Conservation (phyloP, 129 eudicot genomes). For the Lactuca sativa region DNA sequence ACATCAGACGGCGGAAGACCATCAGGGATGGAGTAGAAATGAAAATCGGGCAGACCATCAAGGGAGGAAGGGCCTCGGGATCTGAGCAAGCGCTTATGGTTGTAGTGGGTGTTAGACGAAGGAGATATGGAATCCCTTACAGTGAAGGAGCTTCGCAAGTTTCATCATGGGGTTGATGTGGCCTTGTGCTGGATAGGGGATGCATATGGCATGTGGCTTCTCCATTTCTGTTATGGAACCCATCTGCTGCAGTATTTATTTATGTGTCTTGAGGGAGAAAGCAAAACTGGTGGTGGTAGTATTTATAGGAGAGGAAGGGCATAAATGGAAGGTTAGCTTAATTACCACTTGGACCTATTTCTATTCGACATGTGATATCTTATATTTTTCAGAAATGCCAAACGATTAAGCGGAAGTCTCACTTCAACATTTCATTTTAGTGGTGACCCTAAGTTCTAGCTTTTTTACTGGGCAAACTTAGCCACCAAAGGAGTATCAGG, state of each 20-base stretch:
- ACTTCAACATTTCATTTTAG: too few relatives aligned
- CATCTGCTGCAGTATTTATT: conserved; percentile 15
- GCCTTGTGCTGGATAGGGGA: conserved; percentile 60
- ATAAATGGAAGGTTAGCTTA: too few relatives aligned
- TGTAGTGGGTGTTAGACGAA: conserved; percentile 54
- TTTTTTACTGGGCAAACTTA: too few relatives aligned
- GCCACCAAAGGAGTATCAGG: too few relatives aligned
- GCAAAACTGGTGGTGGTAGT: too few relatives aligned
- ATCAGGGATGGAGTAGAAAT: conserved; percentile 52
- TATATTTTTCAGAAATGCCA: too few relatives aligned
- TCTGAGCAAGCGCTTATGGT: conserved; percentile 50
- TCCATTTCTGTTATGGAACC: neutral
- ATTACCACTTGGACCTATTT: too few relatives aligned
- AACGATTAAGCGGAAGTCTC: too few relatives aligned
- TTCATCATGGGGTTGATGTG: conserved; percentile 61
- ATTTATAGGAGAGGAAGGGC: too few relatives aligned
- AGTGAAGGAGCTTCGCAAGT: conserved; percentile 54
- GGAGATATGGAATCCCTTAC: conserved; percentile 52
- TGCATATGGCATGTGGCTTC: conserved; percentile 53
- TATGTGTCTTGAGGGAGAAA: neutral
- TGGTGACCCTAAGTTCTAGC: too few relatives aligned
- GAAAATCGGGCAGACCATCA: conserved; percentile 51
- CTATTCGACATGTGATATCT: too few relatives aligned
- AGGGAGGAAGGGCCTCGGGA: conserved; percentile 49
- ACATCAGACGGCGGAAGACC: conserved; percentile 53